Base-by-base conservation (phyloP, 345 rosid genomes). In the Citrus glauca region DNA sequence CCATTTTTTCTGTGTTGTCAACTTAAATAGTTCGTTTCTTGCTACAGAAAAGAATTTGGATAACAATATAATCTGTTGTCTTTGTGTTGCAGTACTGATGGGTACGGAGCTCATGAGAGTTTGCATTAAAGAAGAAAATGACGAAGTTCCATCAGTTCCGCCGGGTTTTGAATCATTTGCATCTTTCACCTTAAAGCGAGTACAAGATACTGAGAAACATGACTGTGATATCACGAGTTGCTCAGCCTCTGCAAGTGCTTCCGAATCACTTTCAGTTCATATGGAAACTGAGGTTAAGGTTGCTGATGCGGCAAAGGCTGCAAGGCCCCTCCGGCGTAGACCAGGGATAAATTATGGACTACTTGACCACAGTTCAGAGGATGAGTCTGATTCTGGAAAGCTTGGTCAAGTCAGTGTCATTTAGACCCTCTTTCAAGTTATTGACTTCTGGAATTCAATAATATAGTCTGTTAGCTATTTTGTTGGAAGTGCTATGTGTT, bases 131-230 rank as follows among this genome's bases (percentile, higher is more conserved):
- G 97, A 92, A 82, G 98, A 97, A 69, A 94, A 84, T 70, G 98
- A 93, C 37, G 98, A 94, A 14, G 74, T 94, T 80, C 98, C 92
- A 28, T 83, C 94, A 74, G 90, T 91, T 76, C 99, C 99, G 20
- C 99, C 98, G 67, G 99, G 99, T 33, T 97, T 97, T 66, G 99
- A 94, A 87, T 86, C 98, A 37, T 91, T 88, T 86, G 87, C 96
- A 61, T 85, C 98, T 67, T 91, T 94, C 79, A 86, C 88, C 37
- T 71, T 91, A 81, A 93, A 81, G 74, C 86, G 77, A 66, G 84
- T 82, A 42, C 83, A 88, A 64, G 91, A 81, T 73, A 73, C 35
- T 67, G 87, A 82, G 61, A 81, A 86, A 73, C 78, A 66, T 64
- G 93, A 86, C 57, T 59, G 60, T 67, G 84, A 68, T 55, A 77